Evolutionary conservation across 169 alveolate species (phyloP), one percentile per base, ranked within the genome.

Genomic region (Cryptosporidium andersoni): DNA sequence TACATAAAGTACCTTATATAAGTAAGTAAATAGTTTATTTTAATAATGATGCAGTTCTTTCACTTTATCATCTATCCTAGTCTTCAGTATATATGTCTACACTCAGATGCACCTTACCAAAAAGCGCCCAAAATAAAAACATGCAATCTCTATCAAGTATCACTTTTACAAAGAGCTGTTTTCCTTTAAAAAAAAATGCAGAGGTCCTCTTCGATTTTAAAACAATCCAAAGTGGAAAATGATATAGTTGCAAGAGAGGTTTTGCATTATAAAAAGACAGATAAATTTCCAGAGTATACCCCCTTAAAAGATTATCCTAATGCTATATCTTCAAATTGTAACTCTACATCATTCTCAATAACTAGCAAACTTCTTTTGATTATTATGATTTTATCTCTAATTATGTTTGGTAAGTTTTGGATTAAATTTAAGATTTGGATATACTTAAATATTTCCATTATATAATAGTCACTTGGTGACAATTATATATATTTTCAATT

Each of bases 141-240:
- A 16, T 60, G 39, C 65, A 60, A 60, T n/a, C 7, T 60, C 25
- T n/a, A 4, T 16, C 25, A 9, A 5, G 65, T 34, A 14, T 60
- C 2, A 14, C n/a, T 60, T 25, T 25, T 25, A 25, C 25, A 25
- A 0, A 25, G 25, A 60, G 39, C 40, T 16, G n/a, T 5, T 16
- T 5, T 39, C 11, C 25, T 5, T 6, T 60, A 8, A 16, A 40
- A 6, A n/a, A 64, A 45, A 58, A 74, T 74, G 85, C 66, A 74
- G 51, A 74, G 85, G 60, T 74, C 85, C 60, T 74, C 85, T 8
- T 74, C 85, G 42, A 25, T 58, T 58, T 43, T 74, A 53, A 74
- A 64, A 55, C 85, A 66, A 56, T 48, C 60, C 0, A 74, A 62
- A 40, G 55, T 68, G 14, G 11, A 25, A 25, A 25, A 25, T 25